phyloP scores from a whole-genome alignment of 2,329 filamentous ascomycete species.

The Chaetomiaceae sp. region DNA sequence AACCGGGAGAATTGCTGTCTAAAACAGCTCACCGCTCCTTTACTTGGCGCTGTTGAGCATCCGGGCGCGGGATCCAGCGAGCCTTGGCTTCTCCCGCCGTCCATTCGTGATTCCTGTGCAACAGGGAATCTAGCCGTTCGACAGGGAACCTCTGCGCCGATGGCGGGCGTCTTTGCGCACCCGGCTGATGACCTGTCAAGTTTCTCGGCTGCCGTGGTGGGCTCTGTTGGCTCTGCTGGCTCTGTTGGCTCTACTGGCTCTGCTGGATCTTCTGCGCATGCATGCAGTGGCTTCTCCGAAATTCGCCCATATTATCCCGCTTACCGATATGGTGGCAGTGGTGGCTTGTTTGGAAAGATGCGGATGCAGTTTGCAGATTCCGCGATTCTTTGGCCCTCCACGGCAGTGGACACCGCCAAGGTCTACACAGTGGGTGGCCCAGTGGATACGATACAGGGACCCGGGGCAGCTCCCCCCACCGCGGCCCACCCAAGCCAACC shows the following conservation, averaged over 20 bases:
- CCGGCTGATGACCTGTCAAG: neutral
- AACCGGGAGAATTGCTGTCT: constrained; percentile 25
- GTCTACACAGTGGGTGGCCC: no score
- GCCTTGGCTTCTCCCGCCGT: neutral
- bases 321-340: neutral
- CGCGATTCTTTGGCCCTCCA: constrained; percentile 2
- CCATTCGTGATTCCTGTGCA: no score
- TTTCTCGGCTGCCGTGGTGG: no score
- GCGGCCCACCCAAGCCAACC: neutral
- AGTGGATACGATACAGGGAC: no score
- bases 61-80: neutral
- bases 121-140: neutral
- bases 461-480: neutral
- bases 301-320: constrained; percentile 3
- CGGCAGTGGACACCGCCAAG: constrained; percentile 1
- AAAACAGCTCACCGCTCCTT: constrained; percentile 28
- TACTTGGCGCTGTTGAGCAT: constrained; percentile 12
- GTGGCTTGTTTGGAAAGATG: neutral
- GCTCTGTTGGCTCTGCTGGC: no score
- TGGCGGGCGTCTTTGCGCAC: neutral
- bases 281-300: neutral
- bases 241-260: no score
- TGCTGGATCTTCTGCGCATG: no score
- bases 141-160: neutral
- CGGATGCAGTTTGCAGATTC: constrained; percentile 15